Percentiles rank a stretch among this genome's conserved stretches.
phyloP scores from a whole-genome alignment of 306 rosid genomes.

The Trichosanthes cucumerina region DNA sequence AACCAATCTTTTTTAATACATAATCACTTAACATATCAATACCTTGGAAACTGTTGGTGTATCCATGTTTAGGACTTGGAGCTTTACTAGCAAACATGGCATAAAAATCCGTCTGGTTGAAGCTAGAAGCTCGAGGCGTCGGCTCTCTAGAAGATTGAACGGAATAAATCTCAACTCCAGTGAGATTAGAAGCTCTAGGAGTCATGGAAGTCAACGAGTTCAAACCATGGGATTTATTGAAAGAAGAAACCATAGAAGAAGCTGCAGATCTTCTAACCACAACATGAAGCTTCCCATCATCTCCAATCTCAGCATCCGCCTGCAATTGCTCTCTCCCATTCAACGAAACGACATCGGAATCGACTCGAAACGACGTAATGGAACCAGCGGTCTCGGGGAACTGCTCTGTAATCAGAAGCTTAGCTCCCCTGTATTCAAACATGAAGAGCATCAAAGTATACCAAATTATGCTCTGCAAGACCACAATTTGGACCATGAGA shows the following conservation, averaged over 20 bases:
- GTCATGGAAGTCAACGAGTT: conserved; percentile 54
- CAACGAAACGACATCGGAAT: conserved; percentile 66
- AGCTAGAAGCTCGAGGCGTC: conserved; percentile 78
- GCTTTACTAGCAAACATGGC: conserved; percentile 86
- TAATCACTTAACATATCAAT: neutral
- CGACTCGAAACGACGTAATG: conserved; percentile 62
- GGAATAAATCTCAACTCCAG: conserved; percentile 79
- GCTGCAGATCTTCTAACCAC: conserved; percentile 55
- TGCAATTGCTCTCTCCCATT: conserved; percentile 55
- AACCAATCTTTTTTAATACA: neutral
- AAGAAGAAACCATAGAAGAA: conserved; percentile 58
- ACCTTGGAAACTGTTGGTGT: conserved; percentile 45
- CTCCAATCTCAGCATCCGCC: conserved; percentile 70
- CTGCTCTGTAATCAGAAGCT: conserved; percentile 60
- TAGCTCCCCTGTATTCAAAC: conserved; percentile 82
- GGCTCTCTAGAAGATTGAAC: conserved; percentile 80
- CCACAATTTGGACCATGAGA: conserved; percentile 82
- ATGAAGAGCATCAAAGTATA: conserved; percentile 65
- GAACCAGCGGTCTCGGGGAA: conserved; percentile 79
- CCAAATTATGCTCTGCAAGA: conserved; percentile 82
- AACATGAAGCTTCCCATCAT: conserved; percentile 76
- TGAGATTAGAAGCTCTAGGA: conserved; percentile 70
- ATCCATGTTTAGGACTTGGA: conserved; percentile 70
- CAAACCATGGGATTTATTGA: conserved; percentile 53
- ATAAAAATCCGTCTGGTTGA: conserved; percentile 63